Base-by-base conservation (phyloP, 345 rosid species). In the Boechera stricta region DNA sequence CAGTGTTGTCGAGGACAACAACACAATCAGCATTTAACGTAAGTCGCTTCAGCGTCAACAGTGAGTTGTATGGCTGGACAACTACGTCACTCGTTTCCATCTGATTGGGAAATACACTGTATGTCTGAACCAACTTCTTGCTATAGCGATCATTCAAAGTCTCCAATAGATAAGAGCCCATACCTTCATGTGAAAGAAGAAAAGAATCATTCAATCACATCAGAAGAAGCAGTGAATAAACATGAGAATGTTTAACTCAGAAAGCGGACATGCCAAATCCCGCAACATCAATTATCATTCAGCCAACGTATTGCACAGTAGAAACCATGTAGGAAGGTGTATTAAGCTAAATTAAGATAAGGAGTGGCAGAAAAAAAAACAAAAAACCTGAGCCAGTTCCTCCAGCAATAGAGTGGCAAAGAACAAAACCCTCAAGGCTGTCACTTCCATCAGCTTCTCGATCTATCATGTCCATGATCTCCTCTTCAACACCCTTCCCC, bases 21-120 rank as follows among this genome's bases (percentile, higher is more conserved):
- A 94, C 99, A 79, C 98, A 92, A 55, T 94, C 99, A 69, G 99
- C 98, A 82, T 92, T 94, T 29, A 92, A 84, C 0, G 99, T 90
- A 64, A 94, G 87, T 57, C 99, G 88, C 88, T 94, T 94, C 58
- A 94, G 89, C 1, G 99, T 94, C 82, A 94, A 79, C 29, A 95
- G 94, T 31, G 99, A 95, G 87, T 95, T 95, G 75, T 95, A 92
- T 0, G 99, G 99, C 80, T 95, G 99, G 76, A 95, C 99, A 69
- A 95, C 99, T n/a, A 95, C 99, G 35, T 92, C 99, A 78, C 99
- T 95, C 2, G 96, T 95, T 83, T 95, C 99, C 98, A 90, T 95
- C 87, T 95, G 99, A 48, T 95, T 95, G 41, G 99, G 99, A 80
- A 95, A 95, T 52, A 92, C 99, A 71, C 98, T 91, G 77, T 95